Percentiles rank a stretch among this genome's conserved stretches.
These are phyloP conservation scores for Geotrichum candidum DNA, from an alignment of 1,139 yeast genomes.

Conservation along the genomic window DNA sequence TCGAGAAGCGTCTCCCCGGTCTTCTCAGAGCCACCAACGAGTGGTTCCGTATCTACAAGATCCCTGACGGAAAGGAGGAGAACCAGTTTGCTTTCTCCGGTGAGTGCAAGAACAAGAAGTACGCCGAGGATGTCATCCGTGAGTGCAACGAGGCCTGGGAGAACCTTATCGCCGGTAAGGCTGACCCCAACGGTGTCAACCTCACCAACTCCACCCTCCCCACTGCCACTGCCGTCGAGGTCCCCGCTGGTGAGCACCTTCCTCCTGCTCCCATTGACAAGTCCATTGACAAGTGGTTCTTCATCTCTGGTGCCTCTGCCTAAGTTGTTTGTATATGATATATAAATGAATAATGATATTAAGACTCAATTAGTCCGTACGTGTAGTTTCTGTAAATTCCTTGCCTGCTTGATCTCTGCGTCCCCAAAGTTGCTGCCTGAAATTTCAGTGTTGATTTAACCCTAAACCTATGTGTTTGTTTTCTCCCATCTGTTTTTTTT, in stretches of 20 bases:
- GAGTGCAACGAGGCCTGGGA: constrained; percentile 75
- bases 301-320: constrained; percentile 43
- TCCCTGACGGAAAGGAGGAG: constrained; percentile 86
- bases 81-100: constrained; percentile 84
- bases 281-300: constrained; percentile 98
- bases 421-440: neutral
- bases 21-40: constrained; percentile 74
- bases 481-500: neutral
- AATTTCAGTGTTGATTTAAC: neutral
- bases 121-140: constrained; percentile 63
- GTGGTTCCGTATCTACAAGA: constrained; percentile 88
- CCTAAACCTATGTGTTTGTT: neutral
- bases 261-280: constrained; percentile 93
- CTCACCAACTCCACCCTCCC: constrained; percentile 74
- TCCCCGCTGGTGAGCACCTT: constrained; percentile 63
- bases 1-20: constrained; percentile 71
- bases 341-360: neutral
- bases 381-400: neutral
- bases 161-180: constrained; percentile 49
- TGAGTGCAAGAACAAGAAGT: constrained; percentile 64
- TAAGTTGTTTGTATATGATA: constrained; percentile 5
- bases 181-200: constrained; percentile 41
- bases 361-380: neutral
- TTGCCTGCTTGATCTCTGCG: neutral
- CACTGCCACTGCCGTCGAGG: constrained; percentile 38